Base-by-base conservation (phyloP, 805 yeast species). In the Metschnikowia shivogae region DNA sequence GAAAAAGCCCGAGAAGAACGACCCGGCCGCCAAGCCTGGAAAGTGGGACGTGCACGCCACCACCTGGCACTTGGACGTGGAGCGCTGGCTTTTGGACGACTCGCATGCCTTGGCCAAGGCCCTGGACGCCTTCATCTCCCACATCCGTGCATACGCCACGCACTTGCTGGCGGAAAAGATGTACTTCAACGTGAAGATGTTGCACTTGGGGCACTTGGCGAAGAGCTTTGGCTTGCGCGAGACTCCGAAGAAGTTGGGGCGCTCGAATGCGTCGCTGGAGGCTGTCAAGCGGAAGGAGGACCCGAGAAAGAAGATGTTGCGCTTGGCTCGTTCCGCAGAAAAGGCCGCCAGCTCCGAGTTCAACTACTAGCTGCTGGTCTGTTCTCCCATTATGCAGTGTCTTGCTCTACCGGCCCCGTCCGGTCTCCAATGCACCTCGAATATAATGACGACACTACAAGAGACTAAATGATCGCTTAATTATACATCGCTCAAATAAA, bases 181-280 rank as follows among this genome's bases (percentile, higher is more conserved):
- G 39, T 80, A 76, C 51, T 93, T 93, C 73, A 89, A 88, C 59
- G 83, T 93, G 28, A 86, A 86, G 55, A 66, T 75, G 29, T 69
- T 95, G 47, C 99, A 93, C 73, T 70, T 95, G 53, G 99, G 99
- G 26, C 99, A 93, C 70, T 70, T 95, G 57, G 97, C 98, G 17
- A 93, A 93, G 63, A 78, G 93, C 52, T 95, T 95, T 64, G 99
- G 92, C 2, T 71, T 93, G 43, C 81, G 99, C 65, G 99, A 93
- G 57, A 84, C 95, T 6, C 99, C 99, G 26, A 89, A 86, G 70
- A 80, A 78, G 55, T 72, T 86, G 59, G 89, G 90, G 34, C 62
- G 68, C 14, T 63, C 64, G 19, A 59, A 63, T n/a, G 59, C 60
- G 6, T 33, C 39, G n/a, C 57, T 20, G 31, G 42, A 26, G 58